Evolutionary conservation across 768 basidiomycete genomes (phyloP).

Genomic region (Fomitopsis pulvina): DNA sequence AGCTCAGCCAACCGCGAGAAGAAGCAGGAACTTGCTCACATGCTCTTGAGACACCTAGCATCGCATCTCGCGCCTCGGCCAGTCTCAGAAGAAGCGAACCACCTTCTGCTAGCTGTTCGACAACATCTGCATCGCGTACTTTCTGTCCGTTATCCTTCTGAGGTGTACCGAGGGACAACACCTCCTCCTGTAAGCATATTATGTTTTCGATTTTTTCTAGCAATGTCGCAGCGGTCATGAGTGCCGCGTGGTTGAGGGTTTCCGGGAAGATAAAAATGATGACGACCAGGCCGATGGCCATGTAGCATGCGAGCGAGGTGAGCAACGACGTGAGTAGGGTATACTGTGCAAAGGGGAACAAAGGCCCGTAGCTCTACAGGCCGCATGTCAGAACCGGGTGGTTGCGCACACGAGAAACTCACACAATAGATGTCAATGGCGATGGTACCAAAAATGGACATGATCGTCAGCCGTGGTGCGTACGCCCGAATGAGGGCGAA

Average conservation of each 20-base stretch:
- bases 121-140: slow-evolving; percentile 4
- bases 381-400: no score
- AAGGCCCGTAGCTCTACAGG: slow-evolving; percentile 41
- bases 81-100: slow-evolving; percentile 18
- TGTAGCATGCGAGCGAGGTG: slow-evolving; percentile 39
- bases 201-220: slow-evolving; percentile 24
- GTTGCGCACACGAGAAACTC: slow-evolving; percentile 13
- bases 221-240: slow-evolving; percentile 25
- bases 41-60: slow-evolving; percentile 20
- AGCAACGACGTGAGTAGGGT: slow-evolving; percentile 35
- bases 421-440: slow-evolving; percentile 38
- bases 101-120: slow-evolving; percentile 17
- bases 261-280: slow-evolving; percentile 47
- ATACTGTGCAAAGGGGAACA: slow-evolving; percentile 42
- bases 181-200: slow-evolving; percentile 28
- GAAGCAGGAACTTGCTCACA: neutral
- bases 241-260: slow-evolving; percentile 37
- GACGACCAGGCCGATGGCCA: slow-evolving; percentile 40
- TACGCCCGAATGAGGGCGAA: slow-evolving; percentile 42
- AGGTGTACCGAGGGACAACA: slow-evolving; percentile 10
- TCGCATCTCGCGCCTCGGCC: slow-evolving; percentile 12
- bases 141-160: neutral
- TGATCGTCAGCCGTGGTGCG: slow-evolving; percentile 37
- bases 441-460: slow-evolving; percentile 42
- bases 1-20: neutral